Evolutionary conservation across 306 rosid genomes (phyloP).

Genomic region (Comarum palustre): DNA sequence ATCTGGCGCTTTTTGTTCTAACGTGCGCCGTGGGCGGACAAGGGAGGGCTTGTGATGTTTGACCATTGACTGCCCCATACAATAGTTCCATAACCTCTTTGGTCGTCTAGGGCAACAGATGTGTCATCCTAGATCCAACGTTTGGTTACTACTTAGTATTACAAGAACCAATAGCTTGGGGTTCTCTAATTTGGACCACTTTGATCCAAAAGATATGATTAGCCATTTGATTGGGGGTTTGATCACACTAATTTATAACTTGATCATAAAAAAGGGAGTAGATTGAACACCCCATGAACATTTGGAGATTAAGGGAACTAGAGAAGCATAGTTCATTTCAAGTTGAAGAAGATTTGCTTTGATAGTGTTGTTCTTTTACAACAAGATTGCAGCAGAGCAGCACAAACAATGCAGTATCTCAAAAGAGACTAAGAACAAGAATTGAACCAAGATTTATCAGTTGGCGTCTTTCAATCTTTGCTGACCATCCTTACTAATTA

Average conservation of each 20-base stretch:
- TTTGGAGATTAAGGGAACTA: not conserved
- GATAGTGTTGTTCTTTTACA: not conserved
- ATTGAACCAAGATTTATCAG: not conserved
- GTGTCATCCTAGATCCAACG: not conserved
- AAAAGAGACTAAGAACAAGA: not conserved
- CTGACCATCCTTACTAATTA: conserved; percentile 1
- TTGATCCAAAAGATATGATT: not conserved
- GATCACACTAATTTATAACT: not conserved
- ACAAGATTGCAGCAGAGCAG: not conserved
- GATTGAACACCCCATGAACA: not conserved
- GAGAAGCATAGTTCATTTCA: not conserved
- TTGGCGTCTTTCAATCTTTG: not conserved
- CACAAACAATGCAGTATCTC: not conserved
- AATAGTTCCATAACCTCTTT: too few relatives aligned
- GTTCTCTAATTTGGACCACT: not conserved
- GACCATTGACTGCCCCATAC: conserved; percentile 47
- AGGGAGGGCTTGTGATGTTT: conserved; percentile 17
- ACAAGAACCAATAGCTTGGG: not conserved
- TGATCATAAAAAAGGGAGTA: not conserved
- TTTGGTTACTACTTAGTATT: not conserved
- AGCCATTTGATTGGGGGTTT: not conserved
- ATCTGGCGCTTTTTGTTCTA: conserved; percentile 30
- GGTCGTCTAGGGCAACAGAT: conserved; percentile 2
- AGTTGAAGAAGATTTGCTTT: not conserved
- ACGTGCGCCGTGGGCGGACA: conserved; percentile 39